Evolutionary conservation across 2,329 filamentous ascomycete genomes (phyloP).

Genomic region (Cladosporium sp.): DNA sequence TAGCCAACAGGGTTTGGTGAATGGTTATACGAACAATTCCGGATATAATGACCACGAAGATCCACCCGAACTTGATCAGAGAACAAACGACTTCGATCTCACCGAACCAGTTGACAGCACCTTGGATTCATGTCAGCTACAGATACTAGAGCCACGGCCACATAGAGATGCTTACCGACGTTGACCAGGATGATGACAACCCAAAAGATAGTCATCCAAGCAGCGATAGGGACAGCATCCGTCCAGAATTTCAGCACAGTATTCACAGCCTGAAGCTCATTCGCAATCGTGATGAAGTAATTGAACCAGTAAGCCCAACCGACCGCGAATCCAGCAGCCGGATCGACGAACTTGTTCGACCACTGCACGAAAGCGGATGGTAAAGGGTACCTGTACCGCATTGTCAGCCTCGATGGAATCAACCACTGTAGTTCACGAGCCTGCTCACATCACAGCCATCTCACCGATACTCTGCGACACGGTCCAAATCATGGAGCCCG

Average conservation of each 20-base stretch:
- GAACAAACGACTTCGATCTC: slow-evolving; percentile 32
- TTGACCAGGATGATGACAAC: slow-evolving; percentile 29
- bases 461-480: slow-evolving; percentile 91
- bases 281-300: slow-evolving; percentile 7
- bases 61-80: slow-evolving; percentile 73
- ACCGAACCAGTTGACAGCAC: slow-evolving; percentile 29
- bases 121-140: neutral
- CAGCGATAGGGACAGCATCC: slow-evolving; percentile 25
- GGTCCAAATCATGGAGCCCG: slow-evolving; percentile 76
- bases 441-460: slow-evolving; percentile 74
- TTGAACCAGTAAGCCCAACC: slow-evolving; percentile 25
- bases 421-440: neutral
- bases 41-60: slow-evolving; percentile 86
- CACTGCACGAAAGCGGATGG: slow-evolving; percentile 9
- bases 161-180: slow-evolving; percentile 23
- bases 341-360: slow-evolving; percentile 87
- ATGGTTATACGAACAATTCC: slow-evolving; percentile 62
- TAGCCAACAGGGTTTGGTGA: neutral
- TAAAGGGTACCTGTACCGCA: neutral
- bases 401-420: neutral
- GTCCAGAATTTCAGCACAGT: slow-evolving; percentile 32
- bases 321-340: slow-evolving; percentile 69
- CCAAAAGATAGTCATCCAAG: slow-evolving; percentile 30
- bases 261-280: slow-evolving; percentile 29
- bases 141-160: neutral